These are phyloP conservation scores for Umbellularia californica DNA, from an alignment of 164 flowering plant genomes.

Conservation along the genomic window DNA sequence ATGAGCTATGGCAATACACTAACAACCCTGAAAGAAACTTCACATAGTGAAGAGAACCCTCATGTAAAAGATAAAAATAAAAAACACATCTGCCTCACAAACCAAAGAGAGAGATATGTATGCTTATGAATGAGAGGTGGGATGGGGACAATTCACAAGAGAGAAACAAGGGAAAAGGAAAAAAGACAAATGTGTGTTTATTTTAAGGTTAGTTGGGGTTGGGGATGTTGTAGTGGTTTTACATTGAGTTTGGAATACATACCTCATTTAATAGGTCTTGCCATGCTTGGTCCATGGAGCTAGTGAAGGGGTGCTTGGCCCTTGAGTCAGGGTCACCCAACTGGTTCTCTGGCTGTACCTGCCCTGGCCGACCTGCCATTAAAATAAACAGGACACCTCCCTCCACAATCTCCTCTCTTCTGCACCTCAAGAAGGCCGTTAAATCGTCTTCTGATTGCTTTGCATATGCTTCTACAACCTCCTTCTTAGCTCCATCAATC, in stretches of 20 bases:
- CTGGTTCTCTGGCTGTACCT: constrained; percentile 28
- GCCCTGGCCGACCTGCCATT: constrained; percentile 35
- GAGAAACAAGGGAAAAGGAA: not conserved
- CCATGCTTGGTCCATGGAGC: constrained; percentile 47
- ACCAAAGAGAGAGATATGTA: not conserved
- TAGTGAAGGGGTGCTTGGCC: constrained; percentile 41
- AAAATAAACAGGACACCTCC: constrained; percentile 36
- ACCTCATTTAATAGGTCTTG: constrained; percentile 40
- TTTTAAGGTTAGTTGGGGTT: constrained; percentile 3
- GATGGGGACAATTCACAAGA: not conserved
- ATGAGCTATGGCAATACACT: not conserved
- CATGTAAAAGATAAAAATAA: not conserved
- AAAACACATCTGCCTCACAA: not conserved
- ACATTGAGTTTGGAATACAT: constrained; percentile 13
- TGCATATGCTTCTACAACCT: constrained; percentile 39
- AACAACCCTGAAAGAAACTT: not conserved
- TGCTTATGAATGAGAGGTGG: not conserved
- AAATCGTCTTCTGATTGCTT: constrained; percentile 37
- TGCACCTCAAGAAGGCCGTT: constrained; percentile 28
- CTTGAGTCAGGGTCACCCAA: constrained; percentile 37
- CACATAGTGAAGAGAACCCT: not conserved
- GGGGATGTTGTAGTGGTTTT: constrained; percentile 16
- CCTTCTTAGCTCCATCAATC: constrained; percentile 42
- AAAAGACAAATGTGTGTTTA: constrained; percentile 1
- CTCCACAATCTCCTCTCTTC: constrained; percentile 34